phyloP scores from a whole-genome alignment of 441 rosid genomes.

The Flueggea neowawraea region DNA sequence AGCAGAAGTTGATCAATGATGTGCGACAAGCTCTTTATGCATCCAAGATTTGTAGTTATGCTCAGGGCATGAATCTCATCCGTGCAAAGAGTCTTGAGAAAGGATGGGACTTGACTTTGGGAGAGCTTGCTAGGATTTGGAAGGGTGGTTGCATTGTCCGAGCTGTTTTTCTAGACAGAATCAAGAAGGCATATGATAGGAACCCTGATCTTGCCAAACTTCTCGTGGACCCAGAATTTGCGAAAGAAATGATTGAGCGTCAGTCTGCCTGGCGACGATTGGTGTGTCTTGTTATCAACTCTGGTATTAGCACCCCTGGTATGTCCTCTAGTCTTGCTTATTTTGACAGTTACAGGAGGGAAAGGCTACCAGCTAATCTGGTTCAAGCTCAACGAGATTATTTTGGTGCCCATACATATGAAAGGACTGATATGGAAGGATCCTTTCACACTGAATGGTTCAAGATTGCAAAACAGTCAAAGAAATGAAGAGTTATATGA shows the following conservation, averaged over 20 bases:
- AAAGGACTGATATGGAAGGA: slow-evolving; percentile 81
- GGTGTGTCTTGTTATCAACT: slow-evolving; percentile 75
- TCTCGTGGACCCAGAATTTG: slow-evolving; percentile 91
- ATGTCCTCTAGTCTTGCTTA: slow-evolving; percentile 96
- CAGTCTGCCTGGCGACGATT: slow-evolving; percentile 94
- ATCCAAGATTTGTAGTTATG: slow-evolving; percentile 91
- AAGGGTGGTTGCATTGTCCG: slow-evolving; percentile 96
- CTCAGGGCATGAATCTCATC: slow-evolving; percentile 94
- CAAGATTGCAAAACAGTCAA: slow-evolving; percentile 73
- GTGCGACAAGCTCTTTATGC: slow-evolving; percentile 93
- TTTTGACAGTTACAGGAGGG: slow-evolving; percentile 86
- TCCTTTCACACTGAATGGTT: slow-evolving; percentile 96
- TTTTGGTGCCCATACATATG: slow-evolving; percentile 94
- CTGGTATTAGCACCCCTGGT: slow-evolving; percentile 91
- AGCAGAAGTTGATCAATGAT: slow-evolving; percentile 66
- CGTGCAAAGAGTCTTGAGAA: slow-evolving; percentile 86
- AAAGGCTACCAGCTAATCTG: slow-evolving; percentile 76
- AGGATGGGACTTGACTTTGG: slow-evolving; percentile 82
- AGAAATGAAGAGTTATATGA: slow-evolving; percentile 25
- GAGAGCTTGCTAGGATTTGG: slow-evolving; percentile 93
- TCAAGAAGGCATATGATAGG: slow-evolving; percentile 91
- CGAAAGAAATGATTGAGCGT: slow-evolving; percentile 82
- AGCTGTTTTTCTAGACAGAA: slow-evolving; percentile 85
- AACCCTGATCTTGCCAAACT: slow-evolving; percentile 83
- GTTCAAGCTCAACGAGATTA: slow-evolving; percentile 94